Evolutionary conservation across 2,329 filamentous ascomycete species (phyloP).

Genomic region (Tolypocladium tundrense): DNA sequence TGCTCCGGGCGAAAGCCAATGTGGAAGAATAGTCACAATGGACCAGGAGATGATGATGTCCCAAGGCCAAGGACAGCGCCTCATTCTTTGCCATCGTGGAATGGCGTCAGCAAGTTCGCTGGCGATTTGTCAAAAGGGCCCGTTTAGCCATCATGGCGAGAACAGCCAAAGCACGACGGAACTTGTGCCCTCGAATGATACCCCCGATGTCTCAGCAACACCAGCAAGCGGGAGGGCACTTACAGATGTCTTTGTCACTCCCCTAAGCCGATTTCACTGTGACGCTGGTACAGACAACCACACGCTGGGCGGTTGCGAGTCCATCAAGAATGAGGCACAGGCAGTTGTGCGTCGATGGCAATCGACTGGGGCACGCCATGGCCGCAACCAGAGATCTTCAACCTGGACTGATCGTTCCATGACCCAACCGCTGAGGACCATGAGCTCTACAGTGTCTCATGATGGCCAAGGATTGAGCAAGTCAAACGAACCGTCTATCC

Average conservation of each 20-base stretch:
- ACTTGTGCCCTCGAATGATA: not conserved
- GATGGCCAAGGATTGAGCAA: not conserved
- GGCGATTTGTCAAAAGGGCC: not conserved
- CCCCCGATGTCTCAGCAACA: not conserved
- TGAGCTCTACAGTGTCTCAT: not conserved
- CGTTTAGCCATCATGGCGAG: not conserved
- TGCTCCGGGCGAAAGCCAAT: not conserved
- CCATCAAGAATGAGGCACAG: not conserved
- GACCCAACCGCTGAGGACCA: not conserved
- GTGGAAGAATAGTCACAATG: not conserved
- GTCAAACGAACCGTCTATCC: not conserved
- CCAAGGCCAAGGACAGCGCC: not conserved
- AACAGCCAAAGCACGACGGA: not conserved
- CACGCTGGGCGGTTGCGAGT: not conserved
- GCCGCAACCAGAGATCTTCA: not conserved
- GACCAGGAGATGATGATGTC: not conserved
- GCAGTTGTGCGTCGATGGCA: conserved; percentile 2
- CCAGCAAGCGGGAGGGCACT: not conserved
- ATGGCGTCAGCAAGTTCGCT: not conserved
- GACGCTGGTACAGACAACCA: not conserved
- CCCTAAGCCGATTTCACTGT: conserved; percentile 10
- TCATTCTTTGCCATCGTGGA: not conserved
- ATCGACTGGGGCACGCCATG: conserved; percentile 1
- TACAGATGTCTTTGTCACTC: conserved; percentile 10
- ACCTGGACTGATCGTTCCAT: not conserved